These are phyloP conservation scores for Aureobasidium uvarum DNA, from an alignment of 2,329 filamentous ascomycete genomes.

Conservation along the genomic window DNA sequence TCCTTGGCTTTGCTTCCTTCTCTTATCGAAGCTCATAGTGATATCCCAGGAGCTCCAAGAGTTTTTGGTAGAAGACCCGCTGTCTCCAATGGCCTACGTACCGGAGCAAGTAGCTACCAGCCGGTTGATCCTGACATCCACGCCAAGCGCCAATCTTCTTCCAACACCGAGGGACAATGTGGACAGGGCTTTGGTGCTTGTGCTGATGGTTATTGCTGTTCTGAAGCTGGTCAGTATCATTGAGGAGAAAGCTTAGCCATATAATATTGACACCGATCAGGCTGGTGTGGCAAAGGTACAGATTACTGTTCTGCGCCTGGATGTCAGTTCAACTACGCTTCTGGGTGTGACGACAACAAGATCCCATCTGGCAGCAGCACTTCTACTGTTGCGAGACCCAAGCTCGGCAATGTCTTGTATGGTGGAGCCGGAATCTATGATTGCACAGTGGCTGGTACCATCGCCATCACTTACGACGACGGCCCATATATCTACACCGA, in stretches of 20 bases:
- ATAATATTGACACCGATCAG: not conserved
- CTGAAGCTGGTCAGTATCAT: conserved; percentile 13
- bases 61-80: conserved; percentile 14
- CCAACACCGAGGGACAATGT: conserved; percentile 23
- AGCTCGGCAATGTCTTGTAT: conserved; percentile 56
- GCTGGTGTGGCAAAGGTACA: conserved; percentile 50
- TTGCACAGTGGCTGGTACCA: conserved; percentile 52
- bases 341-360: conserved; percentile 60
- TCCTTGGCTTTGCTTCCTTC: conserved; percentile 7
- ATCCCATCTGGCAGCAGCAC: conserved; percentile 58
- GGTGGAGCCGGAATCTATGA: conserved; percentile 58
- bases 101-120: not conserved
- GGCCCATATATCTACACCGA: conserved; percentile 70
- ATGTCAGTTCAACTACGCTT: conserved; percentile 61
- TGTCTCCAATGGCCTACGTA: not conserved
- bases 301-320: conserved; percentile 62
- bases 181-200: conserved; percentile 18
- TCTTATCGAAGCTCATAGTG: conserved; percentile 15
- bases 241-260: not conserved
- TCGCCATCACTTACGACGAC: conserved; percentile 86
- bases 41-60: conserved; percentile 16
- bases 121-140: not conserved
- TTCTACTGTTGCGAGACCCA: conserved; percentile 51
- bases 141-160: conserved; percentile 18
- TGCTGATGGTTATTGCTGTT: conserved; percentile 24